Evolutionary conservation across 345 rosid species (phyloP).

Genomic region (Brassica carinata): DNA sequence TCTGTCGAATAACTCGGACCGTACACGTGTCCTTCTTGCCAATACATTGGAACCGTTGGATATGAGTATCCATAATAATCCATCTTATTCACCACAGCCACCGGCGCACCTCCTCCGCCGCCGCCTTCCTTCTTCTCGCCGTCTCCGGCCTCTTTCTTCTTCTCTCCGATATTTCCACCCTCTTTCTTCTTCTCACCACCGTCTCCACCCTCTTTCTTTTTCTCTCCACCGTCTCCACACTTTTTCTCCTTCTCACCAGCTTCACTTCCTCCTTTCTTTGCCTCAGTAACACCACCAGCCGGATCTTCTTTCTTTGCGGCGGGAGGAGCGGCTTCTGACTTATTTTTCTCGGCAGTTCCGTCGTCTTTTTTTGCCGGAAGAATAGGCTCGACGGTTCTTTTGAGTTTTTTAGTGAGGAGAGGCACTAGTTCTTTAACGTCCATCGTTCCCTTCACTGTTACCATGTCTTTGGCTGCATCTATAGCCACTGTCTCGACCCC

Average conservation of each 20-base stretch:
- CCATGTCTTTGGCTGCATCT: slow-evolving; percentile 64
- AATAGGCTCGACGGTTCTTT: slow-evolving; percentile 64
- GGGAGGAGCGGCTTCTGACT: slow-evolving; percentile 11
- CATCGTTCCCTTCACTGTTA: slow-evolving; percentile 77
- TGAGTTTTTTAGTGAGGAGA: slow-evolving; percentile 56
- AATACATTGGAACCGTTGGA: slow-evolving; percentile 50
- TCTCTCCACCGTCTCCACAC: slow-evolving; percentile 38
- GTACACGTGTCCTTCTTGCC: slow-evolving; percentile 50
- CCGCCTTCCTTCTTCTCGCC: slow-evolving; percentile 37
- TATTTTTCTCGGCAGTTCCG: slow-evolving; percentile 32
- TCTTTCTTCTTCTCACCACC: slow-evolving; percentile 39
- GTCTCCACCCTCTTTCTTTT: slow-evolving; percentile 29
- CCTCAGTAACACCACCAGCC: slow-evolving; percentile 20
- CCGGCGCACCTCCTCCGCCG: slow-evolving; percentile 36
- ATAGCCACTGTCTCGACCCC: slow-evolving; percentile 64
- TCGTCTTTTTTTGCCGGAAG: slow-evolving; percentile 61
- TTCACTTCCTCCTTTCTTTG: slow-evolving; percentile 45
- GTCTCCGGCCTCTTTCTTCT: slow-evolving; percentile 38
- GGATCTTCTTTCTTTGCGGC: slow-evolving; percentile 43
- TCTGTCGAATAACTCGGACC: slow-evolving; percentile 32
- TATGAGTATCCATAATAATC: slow-evolving; percentile 47
- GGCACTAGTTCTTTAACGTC: slow-evolving; percentile 62
- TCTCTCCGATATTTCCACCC: slow-evolving; percentile 27
- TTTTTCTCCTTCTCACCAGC: slow-evolving; percentile 52
- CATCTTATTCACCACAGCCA: slow-evolving; percentile 48